Evolutionary conservation across 495 filamentous ascomycete genomes (phyloP), one percentile per base, ranked within the genome.

Genomic region (Daldinia bambusicola): DNA sequence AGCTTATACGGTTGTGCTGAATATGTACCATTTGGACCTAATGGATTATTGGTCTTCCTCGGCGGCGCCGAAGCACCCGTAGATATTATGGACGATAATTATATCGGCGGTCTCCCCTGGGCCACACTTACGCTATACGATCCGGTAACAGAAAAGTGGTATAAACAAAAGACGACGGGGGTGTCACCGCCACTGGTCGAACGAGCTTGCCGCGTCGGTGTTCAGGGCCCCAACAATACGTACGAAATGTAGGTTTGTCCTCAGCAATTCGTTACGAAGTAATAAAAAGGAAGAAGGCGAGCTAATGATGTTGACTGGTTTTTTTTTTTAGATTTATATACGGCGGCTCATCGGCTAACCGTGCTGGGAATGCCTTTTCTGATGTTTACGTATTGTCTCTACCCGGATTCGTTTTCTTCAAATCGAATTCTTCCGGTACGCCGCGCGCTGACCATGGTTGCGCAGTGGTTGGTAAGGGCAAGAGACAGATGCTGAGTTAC

Each of bases 401-500:
- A 2, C 84, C 83, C 0, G 82, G 81, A n/a, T 86, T 85, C 50
- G 67, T 77, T 37, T 85, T 84, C 77, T 77, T 80, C 22, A 71
- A 73, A 37, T 74, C 76, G 4, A 55, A 76, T 4, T 32, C 55
- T 4, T 51, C 67, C 0, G 77, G 67, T 0, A 76, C 77, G 4
- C 53, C 59, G 20, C 75, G 80, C 0, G 72, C 69, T 4, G 68
- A 75, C 10, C 74, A 78, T 26, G 69, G 65, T 4, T 84, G 81
- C 45, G 76, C 76, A 18, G 26, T 76, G 1, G 72, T 79, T 6
- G 80, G 81, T 6, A 76, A 75, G 5, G 80, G 81, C 0, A 77
- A 78, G 34, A 76, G 82, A 26, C 81, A 84, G 66, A 76, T 84
- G 65, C 41, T 84, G 6, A 77, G 71, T 67, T 70, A 78, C 5